Base-by-base conservation (phyloP, 768 basidiomycete species). In the Rhodotorula babjevae region DNA sequence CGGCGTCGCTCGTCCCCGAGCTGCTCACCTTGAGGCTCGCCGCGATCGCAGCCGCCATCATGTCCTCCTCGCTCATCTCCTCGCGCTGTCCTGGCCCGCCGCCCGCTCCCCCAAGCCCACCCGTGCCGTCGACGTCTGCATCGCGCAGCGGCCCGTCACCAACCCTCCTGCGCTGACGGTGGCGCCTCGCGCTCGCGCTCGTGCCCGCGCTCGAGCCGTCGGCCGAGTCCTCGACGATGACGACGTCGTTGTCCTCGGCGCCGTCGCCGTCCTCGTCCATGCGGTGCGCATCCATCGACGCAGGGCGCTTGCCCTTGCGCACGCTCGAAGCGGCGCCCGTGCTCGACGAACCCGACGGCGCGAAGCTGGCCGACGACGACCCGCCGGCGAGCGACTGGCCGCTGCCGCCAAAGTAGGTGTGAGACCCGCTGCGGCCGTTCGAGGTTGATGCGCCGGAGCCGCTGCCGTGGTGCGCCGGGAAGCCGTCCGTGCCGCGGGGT, bases 21-120 rank as follows among this genome's bases (percentile, higher is more conserved):
- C 65, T 33, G 49, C 74, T 72, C 9, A 72, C 71, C 49, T n/a
- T 64, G 53, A 76, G 29, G 21, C 74, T 76, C 68, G 60, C 71
- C 62, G 49, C 53, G 19, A 76, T 72, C 33, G 74, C 74, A 27
- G 36, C 11, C 14, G 74, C 74, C 68, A 76, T 72, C 74, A 61
- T 49, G 27, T 76, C 74, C 44, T 76, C 74, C 63, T 72, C 74
- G 53, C 42, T 61, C 68, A 52, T 3, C 31, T 33, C 50, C 23
- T 69, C 67, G 50, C 46, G 44, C 61, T 23, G 0, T 15, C 23
- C 47, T 40, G 36, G 36, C 18, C 8, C 23, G 2, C 27, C 40
- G 33, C 42, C 44, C 44, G 44, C 12, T 46, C 44, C 44, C 6
- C 14, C 44, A 15, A 12, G 14, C 44, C 14, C 44, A 14, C 8